Evolutionary conservation across 805 yeast genomes (phyloP).

Genomic region (Saccharomycopsis vini): DNA sequence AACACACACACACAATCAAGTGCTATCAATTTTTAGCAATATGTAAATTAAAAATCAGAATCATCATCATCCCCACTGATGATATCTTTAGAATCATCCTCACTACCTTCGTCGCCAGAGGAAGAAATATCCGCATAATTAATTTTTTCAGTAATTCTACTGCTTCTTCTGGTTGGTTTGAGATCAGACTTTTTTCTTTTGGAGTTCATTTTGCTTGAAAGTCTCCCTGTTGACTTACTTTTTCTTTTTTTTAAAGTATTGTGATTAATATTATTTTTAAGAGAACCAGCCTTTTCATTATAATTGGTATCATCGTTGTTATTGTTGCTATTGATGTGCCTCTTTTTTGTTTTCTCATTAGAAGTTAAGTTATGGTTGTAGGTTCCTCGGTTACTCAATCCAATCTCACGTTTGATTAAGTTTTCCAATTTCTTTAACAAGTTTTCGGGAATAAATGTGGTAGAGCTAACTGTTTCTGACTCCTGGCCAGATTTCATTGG

Average conservation of each 20-base stretch:
- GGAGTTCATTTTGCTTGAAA: no score
- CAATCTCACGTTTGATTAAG: slow-evolving; percentile 4
- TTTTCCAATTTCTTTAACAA: slow-evolving; percentile 4
- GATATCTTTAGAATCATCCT: neutral
- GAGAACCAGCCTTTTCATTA: no score
- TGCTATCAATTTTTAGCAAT: no score
- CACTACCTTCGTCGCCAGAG: neutral
- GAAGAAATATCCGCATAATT: neutral
- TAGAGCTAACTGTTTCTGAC: slow-evolving; percentile 48
- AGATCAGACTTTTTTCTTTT: no score
- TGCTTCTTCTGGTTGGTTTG: slow-evolving; percentile 21
- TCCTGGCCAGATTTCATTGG: slow-evolving; percentile 49
- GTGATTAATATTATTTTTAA: no score
- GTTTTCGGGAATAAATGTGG: slow-evolving; percentile 28
- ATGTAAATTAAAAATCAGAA: neutral
- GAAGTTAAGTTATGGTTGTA: slow-evolving; percentile 5
- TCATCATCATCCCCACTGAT: neutral
- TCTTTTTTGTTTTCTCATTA: no score
- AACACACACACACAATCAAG: no score
- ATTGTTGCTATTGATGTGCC: no score
- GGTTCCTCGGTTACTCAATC: no score
- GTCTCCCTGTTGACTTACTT: no score
- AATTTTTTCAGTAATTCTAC: slow-evolving; percentile 31
- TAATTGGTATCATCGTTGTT: no score
- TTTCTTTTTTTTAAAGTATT: no score